A percentile compares a stretch with the other conserved stretches of the same genome.
Evolutionary conservation across 2,329 filamentous ascomycete genomes (phyloP).

Genomic region (Cladosporium velox): DNA sequence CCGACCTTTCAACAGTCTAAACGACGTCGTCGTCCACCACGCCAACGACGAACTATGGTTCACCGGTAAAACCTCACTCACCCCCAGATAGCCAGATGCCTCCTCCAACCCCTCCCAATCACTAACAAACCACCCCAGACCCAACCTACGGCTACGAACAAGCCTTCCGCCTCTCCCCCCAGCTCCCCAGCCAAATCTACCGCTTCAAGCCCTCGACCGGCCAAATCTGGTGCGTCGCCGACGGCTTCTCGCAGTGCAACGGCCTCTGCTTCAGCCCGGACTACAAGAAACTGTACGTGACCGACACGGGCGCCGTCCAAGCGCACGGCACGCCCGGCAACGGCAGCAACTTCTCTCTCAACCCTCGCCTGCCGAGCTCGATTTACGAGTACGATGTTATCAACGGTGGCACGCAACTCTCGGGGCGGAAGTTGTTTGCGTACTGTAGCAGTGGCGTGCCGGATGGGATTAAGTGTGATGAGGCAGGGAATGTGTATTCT

Average conservation of each 20-base stretch:
- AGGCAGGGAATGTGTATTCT: constrained; percentile 57
- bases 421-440: constrained; percentile 51
- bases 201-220: constrained; percentile 53
- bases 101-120: not conserved
- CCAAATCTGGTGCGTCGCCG: constrained; percentile 55
- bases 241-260: constrained; percentile 57
- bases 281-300: constrained; percentile 53
- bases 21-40: constrained; percentile 57
- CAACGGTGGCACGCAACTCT: constrained; percentile 30
- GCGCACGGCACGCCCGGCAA: constrained; percentile 24
- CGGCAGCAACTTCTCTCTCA: constrained; percentile 30
- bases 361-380: constrained; percentile 39
- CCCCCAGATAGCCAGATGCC: not conserved
- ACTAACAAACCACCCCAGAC: constrained; percentile 19
- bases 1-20: constrained; percentile 61
- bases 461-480: constrained; percentile 60
- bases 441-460: constrained; percentile 56
- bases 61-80: constrained; percentile 13
- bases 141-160: constrained; percentile 44
- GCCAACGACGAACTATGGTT: constrained; percentile 39
- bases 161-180: constrained; percentile 55
- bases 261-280: constrained; percentile 58
- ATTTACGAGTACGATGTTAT: constrained; percentile 44
- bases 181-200: constrained; percentile 59
- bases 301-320: constrained; percentile 54